Conservation (phyloP, 768 basidiomycete species). For the Mycena vulgaris region DNA sequence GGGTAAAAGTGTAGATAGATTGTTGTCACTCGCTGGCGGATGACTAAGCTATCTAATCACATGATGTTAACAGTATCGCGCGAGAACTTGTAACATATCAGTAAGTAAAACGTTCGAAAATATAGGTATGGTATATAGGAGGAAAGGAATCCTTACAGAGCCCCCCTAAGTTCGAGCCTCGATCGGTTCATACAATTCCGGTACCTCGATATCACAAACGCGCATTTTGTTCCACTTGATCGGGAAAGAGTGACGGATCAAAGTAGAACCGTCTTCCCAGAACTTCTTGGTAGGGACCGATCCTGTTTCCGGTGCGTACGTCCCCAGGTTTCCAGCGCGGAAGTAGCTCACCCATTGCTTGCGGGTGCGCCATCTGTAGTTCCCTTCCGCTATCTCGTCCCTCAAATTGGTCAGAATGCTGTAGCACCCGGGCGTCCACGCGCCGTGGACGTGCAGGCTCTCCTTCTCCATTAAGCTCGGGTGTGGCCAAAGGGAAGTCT, state of each 20-base stretch:
- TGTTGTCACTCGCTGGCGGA: too few relatives aligned
- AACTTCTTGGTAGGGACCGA: neutral
- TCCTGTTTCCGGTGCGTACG: neutral
- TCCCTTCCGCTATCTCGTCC: neutral
- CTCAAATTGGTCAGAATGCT: neutral
- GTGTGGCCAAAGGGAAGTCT: neutral
- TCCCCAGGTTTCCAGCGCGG: neutral
- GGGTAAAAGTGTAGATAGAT: too few relatives aligned
- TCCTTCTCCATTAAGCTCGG: neutral
- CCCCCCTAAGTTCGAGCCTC: constrained; percentile 2
- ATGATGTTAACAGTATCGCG: too few relatives aligned
- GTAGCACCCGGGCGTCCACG: neutral
- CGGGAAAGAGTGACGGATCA: neutral
- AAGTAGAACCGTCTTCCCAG: neutral
- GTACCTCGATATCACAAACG: neutral
- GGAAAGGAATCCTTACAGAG: constrained; percentile 9
- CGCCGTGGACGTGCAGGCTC: neutral
- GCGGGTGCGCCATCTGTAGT: neutral
- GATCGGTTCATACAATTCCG: neutral
- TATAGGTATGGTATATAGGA: too few relatives aligned
- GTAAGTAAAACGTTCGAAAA: too few relatives aligned
- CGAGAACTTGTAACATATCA: too few relatives aligned
- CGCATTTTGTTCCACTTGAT: neutral
- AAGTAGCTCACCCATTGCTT: neutral
- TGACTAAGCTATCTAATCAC: too few relatives aligned